Conservation (phyloP, 371 early-diverging fungal species). For the Dichotomocladium elegans region DNA sequence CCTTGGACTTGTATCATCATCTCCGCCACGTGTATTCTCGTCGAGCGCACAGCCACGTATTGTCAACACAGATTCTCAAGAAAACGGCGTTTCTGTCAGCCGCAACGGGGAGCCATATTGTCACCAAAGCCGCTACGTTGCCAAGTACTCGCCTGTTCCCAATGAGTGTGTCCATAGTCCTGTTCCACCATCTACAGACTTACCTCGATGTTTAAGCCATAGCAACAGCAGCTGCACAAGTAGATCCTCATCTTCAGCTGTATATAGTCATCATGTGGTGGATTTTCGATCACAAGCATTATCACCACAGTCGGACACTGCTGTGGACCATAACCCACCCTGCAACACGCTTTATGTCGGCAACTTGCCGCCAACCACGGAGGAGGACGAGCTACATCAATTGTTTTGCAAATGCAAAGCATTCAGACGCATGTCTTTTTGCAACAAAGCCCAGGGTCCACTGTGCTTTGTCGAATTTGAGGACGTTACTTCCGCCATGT, state of each 20-base stretch:
- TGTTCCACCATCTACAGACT: not conserved
- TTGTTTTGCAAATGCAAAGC: slow-evolving; percentile 76
- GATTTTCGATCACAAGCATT: not conserved
- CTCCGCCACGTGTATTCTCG: not conserved
- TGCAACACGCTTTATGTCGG: slow-evolving; percentile 97
- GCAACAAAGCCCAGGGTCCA: slow-evolving; percentile 75
- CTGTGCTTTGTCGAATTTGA: slow-evolving; percentile 96
- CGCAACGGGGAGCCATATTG: not conserved
- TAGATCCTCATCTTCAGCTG: too few relatives aligned
- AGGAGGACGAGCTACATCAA: slow-evolving; percentile 77
- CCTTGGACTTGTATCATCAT: not conserved
- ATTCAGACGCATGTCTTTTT: slow-evolving; percentile 84
- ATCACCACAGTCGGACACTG: not conserved
- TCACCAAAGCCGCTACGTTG: not conserved
- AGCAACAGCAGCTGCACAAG: not conserved
- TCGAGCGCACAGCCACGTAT: not conserved
- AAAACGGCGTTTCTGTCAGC: not conserved
- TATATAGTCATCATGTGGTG: too few relatives aligned
- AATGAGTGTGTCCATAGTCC: not conserved
- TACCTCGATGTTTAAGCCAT: not conserved
- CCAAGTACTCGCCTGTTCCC: not conserved
- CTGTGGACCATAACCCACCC: slow-evolving; percentile 73
- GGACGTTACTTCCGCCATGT: slow-evolving; percentile 78
- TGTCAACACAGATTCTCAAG: not conserved
- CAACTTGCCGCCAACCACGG: slow-evolving; percentile 79